Base-by-base conservation (phyloP, 2,329 filamentous ascomycete species). In the Stachybotrys chlorohalonatus region DNA sequence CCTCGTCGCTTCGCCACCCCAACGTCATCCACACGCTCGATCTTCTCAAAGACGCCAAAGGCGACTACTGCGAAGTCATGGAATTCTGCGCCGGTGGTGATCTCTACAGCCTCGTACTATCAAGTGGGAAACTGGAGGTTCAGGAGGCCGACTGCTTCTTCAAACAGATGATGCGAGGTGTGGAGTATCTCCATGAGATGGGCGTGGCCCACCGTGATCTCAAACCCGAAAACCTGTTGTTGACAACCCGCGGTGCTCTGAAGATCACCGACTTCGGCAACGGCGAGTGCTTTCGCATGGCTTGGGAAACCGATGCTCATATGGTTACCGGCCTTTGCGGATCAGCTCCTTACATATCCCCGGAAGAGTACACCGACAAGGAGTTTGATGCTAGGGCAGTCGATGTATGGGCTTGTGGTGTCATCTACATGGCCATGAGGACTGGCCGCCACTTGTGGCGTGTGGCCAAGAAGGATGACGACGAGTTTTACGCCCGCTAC, bases 401-500 rank as follows among this genome's bases (percentile, higher is more conserved):
- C 51, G 94, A 99, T 66, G 87, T 97, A 13, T 99, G 94, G 94
- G 94, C 94, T 30, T 96, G 91, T 57, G 94, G 94, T 67, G 94
- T 99, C 52, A 99, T 99, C 57, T 99, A 99, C 75, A 99, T 99
- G 94, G 94, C 94, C 13, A 99, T 99, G 94, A 83, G 94, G 56
- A 97, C 93, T 2, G 94, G 94, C 6, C 83, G 94, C 53, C 94
- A 99, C 71, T 78, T 99, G 8, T 99, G 94, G 94, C 87, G 92
- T 54, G 84, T 96, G n/a, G 94, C 94, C 7, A 93, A 93, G 72
- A 95, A 91, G 72, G 92, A 95, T 54, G 93, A 97, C 61, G 94
- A 99, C 65, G 94, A 97, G 66, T 99, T 97, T 64, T 99, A 96
- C 68, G 89, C 89, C 59, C 87, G 91, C 47, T 99, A 99, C 67